phyloP scores from a whole-genome alignment of 768 basidiomycete species.

The Lactifluus echinatus region DNA sequence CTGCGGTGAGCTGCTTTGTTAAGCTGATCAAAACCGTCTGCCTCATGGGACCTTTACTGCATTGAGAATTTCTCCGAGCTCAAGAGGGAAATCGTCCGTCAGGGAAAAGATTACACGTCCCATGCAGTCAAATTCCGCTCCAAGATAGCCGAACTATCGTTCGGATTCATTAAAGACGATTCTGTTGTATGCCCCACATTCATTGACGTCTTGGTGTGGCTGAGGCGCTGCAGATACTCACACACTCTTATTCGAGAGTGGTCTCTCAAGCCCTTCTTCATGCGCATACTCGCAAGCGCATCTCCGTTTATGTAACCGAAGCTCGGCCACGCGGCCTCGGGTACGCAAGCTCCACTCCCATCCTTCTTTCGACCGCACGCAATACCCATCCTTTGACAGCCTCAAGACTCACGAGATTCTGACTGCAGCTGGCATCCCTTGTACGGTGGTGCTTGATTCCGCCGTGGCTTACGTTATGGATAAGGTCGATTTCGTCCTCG shows the following conservation, averaged over 20 bases:
- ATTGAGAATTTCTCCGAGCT: conserved; percentile 72
- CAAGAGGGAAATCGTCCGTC: conserved; percentile 73
- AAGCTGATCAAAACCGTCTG: conserved; percentile 13
- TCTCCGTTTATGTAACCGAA: conserved; percentile 97
- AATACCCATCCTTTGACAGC: conserved; percentile 35
- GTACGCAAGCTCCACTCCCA: conserved; percentile 35
- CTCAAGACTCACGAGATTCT: conserved; percentile 86
- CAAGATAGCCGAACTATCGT: conserved; percentile 83
- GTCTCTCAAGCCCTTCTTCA: conserved; percentile 88
- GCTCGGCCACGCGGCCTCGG: conserved; percentile 83
- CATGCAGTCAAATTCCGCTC: conserved; percentile 79
- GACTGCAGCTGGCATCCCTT: conserved; percentile 85
- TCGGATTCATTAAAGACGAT: conserved; percentile 92
- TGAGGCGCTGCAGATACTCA: conserved; percentile 62
- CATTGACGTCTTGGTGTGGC: conserved; percentile 14
- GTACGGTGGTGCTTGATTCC: conserved; percentile 90
- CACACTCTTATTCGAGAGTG: conserved; percentile 93
- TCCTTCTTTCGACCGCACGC: conserved; percentile 7
- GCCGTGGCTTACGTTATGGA: conserved; percentile 98
- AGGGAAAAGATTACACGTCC: conserved; percentile 68
- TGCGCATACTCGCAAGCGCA: conserved; percentile 85
- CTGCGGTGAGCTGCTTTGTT: conserved; percentile 45
- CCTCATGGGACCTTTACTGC: conserved; percentile 11
- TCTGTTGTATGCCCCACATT: conserved; percentile 51
- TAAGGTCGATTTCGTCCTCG: conserved; percentile 88